phyloP scores from a whole-genome alignment of 2,329 filamentous ascomycete species.

The Pseudopithomyces maydicus region DNA sequence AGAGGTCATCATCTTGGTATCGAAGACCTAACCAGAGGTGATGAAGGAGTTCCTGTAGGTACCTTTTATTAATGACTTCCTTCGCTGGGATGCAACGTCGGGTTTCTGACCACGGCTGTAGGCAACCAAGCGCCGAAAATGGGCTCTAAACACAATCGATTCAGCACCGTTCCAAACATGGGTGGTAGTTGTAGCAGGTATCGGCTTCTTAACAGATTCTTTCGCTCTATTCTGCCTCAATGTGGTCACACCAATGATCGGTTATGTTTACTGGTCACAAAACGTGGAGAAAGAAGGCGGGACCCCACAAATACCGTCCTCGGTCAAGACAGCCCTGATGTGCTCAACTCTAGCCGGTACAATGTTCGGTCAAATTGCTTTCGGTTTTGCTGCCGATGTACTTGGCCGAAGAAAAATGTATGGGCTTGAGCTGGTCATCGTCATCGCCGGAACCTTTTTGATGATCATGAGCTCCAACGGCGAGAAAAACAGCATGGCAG shows the following conservation, averaged over 20 bases:
- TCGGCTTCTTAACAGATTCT: conserved; percentile 48
- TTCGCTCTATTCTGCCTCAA: conserved; percentile 49
- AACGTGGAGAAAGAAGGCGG: conserved; percentile 23
- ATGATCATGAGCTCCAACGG: conserved; percentile 45
- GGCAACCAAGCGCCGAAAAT: conserved; percentile 35
- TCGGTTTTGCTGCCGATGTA: conserved; percentile 46
- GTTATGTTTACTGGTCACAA: conserved; percentile 45
- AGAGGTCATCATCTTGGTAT: conserved; percentile 35
- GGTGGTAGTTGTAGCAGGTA: conserved; percentile 47
- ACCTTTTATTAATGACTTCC: background rate
- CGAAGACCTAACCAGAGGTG: conserved; percentile 38
- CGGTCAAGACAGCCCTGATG: conserved; percentile 44
- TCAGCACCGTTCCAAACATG: conserved; percentile 38
- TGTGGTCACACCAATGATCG: conserved; percentile 47
- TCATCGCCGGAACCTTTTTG: conserved; percentile 47
- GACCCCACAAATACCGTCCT: conserved; percentile 30
- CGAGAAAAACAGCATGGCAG: conserved; percentile 41
- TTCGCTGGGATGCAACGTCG: background rate
- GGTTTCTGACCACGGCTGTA: conserved; percentile 1
- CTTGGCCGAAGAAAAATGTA: conserved; percentile 48
- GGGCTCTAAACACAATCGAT: conserved; percentile 42
- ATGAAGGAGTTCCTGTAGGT: conserved; percentile 37
- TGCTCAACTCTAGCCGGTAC: conserved; percentile 46
- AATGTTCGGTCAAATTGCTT: conserved; percentile 45
- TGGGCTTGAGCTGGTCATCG: conserved; percentile 47